Percentiles rank a stretch among this genome's conserved stretches.
Evolutionary conservation across 257 asterid species (phyloP).

Genomic region (Lithospermum erythrorhizon): DNA sequence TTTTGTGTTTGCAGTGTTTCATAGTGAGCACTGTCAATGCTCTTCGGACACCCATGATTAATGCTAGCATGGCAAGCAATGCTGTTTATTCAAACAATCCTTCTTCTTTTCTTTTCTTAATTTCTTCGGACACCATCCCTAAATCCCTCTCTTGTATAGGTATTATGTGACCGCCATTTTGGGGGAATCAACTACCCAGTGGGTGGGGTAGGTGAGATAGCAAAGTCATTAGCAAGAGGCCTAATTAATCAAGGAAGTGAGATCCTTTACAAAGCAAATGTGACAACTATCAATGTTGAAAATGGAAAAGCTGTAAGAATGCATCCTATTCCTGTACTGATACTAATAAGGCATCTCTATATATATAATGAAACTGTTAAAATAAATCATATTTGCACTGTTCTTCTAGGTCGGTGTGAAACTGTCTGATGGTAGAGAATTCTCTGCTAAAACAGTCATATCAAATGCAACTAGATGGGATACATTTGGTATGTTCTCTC

Average conservation of each 20-base stretch:
- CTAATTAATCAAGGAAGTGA: slow-evolving; percentile 61
- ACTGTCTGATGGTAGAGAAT: slow-evolving; percentile 74
- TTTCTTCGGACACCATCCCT: slow-evolving; percentile 1
- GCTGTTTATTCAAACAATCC: slow-evolving; percentile 7
- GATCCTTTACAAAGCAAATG: slow-evolving; percentile 81
- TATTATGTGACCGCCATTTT: slow-evolving; percentile 94
- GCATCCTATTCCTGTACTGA: slow-evolving; percentile 7
- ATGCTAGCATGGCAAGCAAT: slow-evolving; percentile 87
- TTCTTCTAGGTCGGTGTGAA: slow-evolving; percentile 78
- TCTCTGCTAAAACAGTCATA: slow-evolving; percentile 72
- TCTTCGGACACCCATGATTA: slow-evolving; percentile 90
- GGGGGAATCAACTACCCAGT: slow-evolving; percentile 98
- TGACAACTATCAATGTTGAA: slow-evolving; percentile 51
- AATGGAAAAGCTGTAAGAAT: slow-evolving; percentile 69
- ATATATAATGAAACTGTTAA: slow-evolving; percentile 12
- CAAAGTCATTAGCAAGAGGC: slow-evolving; percentile 81
- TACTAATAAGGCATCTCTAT: background rate
- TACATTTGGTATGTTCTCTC: slow-evolving; percentile 66
- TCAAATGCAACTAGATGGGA: slow-evolving; percentile 99
- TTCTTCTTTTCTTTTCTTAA: slow-evolving; percentile 3
- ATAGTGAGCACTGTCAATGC: slow-evolving; percentile 95
- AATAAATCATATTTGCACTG: slow-evolving; percentile 4
- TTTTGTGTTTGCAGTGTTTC: slow-evolving; percentile 59
- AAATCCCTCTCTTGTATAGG: slow-evolving; percentile 33
- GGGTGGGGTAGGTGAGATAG: slow-evolving; percentile 96